A percentile compares a stretch with the other conserved stretches of the same genome.
Evolutionary conservation across 129 eudicot genomes (phyloP).

Genomic region (Calendula officinalis): DNA sequence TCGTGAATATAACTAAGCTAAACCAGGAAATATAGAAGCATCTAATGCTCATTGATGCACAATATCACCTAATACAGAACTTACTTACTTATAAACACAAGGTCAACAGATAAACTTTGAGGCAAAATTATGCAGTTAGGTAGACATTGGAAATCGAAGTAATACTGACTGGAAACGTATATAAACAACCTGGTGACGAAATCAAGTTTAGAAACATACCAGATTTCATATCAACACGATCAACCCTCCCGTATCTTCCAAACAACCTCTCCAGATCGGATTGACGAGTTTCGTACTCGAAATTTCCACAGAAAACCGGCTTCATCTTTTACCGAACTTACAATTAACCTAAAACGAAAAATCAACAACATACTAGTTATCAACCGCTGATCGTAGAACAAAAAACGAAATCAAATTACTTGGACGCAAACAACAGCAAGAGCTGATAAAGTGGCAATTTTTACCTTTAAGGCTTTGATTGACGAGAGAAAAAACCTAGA

Average conservation of each 20-base stretch:
- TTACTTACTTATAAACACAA: no score
- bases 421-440: no score
- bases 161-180: no score
- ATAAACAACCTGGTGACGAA: not conserved
- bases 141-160: no score
- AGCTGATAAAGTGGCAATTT: no score
- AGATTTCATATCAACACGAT: constrained; percentile 92
- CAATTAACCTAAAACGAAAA: no score
- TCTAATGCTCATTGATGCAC: not conserved
- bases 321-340: constrained; percentile 38
- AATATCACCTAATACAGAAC: not conserved
- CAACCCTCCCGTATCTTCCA: constrained; percentile 82
- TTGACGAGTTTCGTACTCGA: constrained; percentile 88
- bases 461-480: constrained; percentile 7
- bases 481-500: not conserved
- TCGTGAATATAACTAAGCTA: not conserved
- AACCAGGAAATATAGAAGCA: not conserved
- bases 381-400: not conserved
- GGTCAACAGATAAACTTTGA: not conserved
- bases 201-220: constrained; percentile 37
- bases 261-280: constrained; percentile 78
- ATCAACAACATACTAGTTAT: no score
- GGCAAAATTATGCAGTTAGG: no score
- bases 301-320: constrained; percentile 84
- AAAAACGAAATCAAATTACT: no score